Base-by-base conservation (phyloP, 1,139 yeast species). In the Trichomonascaceae sp. region DNA sequence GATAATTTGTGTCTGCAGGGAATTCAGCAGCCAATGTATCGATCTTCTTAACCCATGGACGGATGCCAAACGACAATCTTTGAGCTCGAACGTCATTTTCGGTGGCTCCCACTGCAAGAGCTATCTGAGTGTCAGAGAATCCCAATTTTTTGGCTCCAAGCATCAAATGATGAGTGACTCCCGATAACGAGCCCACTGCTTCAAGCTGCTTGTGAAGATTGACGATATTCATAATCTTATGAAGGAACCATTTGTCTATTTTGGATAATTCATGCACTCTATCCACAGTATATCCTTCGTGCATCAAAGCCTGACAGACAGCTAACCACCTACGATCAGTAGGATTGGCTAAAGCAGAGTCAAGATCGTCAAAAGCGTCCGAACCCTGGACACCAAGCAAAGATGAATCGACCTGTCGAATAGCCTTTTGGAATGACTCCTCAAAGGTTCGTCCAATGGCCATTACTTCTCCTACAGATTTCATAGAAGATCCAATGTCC, bases 391-490 rank as follows among this genome's bases (percentile, higher is more conserved):
- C 87, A 54, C 99, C 98, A 66, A 88, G 70, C 63, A 82, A 81
- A 24, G 95, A 83, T 53, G 97, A 96, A 70, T 93, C 99, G 60
- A 91, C 90, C 75, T 91, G 96, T 76, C 99, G 85, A 64, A 93
- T 85, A 54, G 99, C 99, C 78, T 93, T 93, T 75, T 93, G 99
- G 80, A 93, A 85, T 15, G 97, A 87, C 74, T 93, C 99, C 75
- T 93, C 99, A 69, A 91, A 93, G 64, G 84, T 93, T 75, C 99
- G 85, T 67, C 99, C 99, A 69, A 93, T 93, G 54, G 97, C 95
- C 99, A 93, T 93, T 58, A 93, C 99, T 74, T 93, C 99, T 72
- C 99, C 99, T 56, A 93, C 99, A 49, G 98, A 91, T 74, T 93
- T 93, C 99, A 93, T 93, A 51, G 97, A 84, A 30, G 96, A 88